phyloP scores from a whole-genome alignment of 768 basidiomycete genomes.

The Clitopilus passeckerianus region DNA sequence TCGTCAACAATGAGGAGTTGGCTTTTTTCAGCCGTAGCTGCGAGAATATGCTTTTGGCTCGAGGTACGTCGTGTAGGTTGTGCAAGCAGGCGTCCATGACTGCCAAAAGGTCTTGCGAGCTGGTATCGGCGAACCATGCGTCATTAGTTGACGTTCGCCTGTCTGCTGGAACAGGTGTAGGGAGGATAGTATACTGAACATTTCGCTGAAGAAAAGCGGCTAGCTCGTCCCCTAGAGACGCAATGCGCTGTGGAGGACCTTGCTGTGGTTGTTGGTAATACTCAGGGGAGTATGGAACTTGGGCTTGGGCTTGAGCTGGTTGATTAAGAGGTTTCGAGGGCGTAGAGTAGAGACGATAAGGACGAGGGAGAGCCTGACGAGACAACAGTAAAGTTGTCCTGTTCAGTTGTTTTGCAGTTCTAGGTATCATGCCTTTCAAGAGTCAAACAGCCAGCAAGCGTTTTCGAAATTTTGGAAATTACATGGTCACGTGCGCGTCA shows the following conservation, averaged over 20 bases:
- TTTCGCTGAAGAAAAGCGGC: slow-evolving; percentile 45
- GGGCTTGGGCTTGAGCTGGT: slow-evolving; percentile 43
- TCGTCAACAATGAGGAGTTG: slow-evolving; percentile 27
- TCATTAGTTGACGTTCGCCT: slow-evolving; percentile 33
- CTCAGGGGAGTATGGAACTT: slow-evolving; percentile 28
- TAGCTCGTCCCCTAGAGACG: slow-evolving; percentile 29
- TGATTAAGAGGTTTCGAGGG: slow-evolving; percentile 53
- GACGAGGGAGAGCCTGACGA: slow-evolving; percentile 62
- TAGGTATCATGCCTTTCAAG: slow-evolving; percentile 28
- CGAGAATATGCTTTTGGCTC: slow-evolving; percentile 72
- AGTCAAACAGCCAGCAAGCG: background rate
- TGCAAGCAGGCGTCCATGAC: slow-evolving; percentile 84
- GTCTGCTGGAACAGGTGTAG: slow-evolving; percentile 59
- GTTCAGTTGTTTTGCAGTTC: slow-evolving; percentile 27
- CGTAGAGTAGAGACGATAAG: slow-evolving; percentile 66
- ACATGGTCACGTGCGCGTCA: background rate
- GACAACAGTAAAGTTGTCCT: slow-evolving; percentile 54
- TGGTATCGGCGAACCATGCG: slow-evolving; percentile 59
- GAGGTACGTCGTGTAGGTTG: slow-evolving; percentile 67
- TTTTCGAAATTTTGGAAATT: background rate
- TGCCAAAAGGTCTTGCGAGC: slow-evolving; percentile 63
- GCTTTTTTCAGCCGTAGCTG: slow-evolving; percentile 38
- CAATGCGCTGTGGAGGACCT: slow-evolving; percentile 1
- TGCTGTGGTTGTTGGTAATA: slow-evolving; percentile 18
- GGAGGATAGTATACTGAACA: slow-evolving; percentile 51